Evolutionary conservation across 257 asterid genomes (phyloP), one percentile per base, ranked within the genome.

Genomic region (Capsicum pubescens): DNA sequence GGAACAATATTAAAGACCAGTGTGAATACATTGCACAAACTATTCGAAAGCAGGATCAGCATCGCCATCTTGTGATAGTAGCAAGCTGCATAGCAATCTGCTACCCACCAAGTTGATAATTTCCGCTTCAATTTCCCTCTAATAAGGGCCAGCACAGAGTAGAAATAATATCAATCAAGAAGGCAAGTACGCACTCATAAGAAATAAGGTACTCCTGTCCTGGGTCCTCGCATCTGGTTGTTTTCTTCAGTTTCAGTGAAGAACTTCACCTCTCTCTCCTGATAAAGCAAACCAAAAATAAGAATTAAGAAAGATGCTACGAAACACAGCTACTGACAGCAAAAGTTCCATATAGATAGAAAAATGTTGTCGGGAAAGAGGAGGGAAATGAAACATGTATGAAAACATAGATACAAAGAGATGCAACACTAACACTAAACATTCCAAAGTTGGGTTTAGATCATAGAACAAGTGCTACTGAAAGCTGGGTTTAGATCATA

Each of bases 221-320:
- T 94, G 35, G 98, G 99, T 72, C 99, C 99, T 83, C 99, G 90
- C 99, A 96, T 96, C 85, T 96, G 99, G 91, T 96, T 96, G 92
- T 94, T 96, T 89, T 96, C 98, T 86, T 96, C 99, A 0, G 99
- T 96, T 90, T 96, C 99, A 3, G 99, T 92, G 92, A 96, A 96
- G 85, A 96, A 96, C 94, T 96, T 94, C 91, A 96, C 99, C 85
- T 94, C 98, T 85, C 99, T 90, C 92, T 94, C 99, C 99, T 96
- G 87, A 79, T 54, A 66, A 21, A 83, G n/a, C 71, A 55, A 15
- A 76, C 26, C 46, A 9, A 76, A 52, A 80, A 58, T 21, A 44
- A 72, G 39, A 76, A 64, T 39, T 7, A 55, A 76, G 71, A 64
- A 13, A 77, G 48, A 76, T 4, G 19, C 59, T 26, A 77, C 5